Evolutionary conservation across 345 rosid genomes (phyloP).

Genomic region (Dovyalis caffra): DNA sequence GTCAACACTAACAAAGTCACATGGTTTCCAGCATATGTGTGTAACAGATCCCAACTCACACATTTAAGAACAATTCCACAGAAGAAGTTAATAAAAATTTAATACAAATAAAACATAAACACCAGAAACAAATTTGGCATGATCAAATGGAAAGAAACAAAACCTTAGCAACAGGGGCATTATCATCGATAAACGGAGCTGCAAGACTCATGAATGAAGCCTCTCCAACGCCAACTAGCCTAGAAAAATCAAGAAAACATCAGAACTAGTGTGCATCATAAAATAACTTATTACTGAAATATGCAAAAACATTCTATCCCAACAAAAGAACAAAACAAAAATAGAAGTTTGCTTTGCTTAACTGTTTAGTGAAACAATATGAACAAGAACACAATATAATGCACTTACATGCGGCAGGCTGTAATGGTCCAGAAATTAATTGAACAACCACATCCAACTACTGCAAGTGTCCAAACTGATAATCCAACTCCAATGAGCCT

Average conservation of each 20-base stretch:
- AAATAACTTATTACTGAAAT: not conserved
- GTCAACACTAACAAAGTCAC: not conserved
- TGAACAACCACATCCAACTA: conserved; percentile 77
- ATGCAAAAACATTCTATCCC: not conserved
- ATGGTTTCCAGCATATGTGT: not conserved
- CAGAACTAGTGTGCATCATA: not conserved
- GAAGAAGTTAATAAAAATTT: not conserved
- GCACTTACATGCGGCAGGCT: conserved; percentile 78
- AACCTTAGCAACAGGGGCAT: conserved; percentile 85
- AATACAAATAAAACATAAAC: not conserved
- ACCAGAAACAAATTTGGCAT: not conserved
- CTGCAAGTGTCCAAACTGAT: conserved; percentile 81
- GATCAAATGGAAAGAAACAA: conserved; percentile 4
- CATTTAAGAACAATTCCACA: not conserved
- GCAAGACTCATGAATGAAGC: conserved; percentile 98
- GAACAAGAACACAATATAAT: not conserved
- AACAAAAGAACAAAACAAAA: not conserved
- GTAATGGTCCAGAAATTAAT: conserved; percentile 85
- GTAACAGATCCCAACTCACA: not conserved
- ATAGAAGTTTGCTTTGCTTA: too few relatives aligned
- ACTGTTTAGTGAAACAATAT: not conserved
- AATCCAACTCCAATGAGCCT: conserved; percentile 93
- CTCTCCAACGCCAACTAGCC: conserved; percentile 98
- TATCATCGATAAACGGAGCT: conserved; percentile 95
- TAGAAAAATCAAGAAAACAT: conserved; percentile 33